Conservation (phyloP, 164 flowering plant species). For the Liriodendron chinense region DNA sequence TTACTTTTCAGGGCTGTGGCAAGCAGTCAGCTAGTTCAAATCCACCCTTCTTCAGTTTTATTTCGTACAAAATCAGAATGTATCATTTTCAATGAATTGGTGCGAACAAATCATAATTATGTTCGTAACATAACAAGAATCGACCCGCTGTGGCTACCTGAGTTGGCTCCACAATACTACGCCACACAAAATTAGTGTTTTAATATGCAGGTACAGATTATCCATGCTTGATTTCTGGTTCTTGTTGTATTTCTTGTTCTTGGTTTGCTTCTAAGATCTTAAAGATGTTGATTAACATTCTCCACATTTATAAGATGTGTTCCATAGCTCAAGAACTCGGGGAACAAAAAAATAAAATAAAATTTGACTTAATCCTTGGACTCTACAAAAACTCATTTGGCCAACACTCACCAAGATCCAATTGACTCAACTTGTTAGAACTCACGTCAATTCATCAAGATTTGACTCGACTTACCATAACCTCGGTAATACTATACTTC, state of each 20-base stretch:
- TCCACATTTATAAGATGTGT: too few relatives aligned
- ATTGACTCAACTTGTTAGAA: too few relatives aligned
- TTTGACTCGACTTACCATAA: too few relatives aligned
- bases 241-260: neutral
- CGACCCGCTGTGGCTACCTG: constrained; percentile 81
- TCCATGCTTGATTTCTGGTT: neutral
- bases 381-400: too few relatives aligned
- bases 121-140: constrained; percentile 73
- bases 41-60: constrained; percentile 85
- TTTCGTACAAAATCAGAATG: constrained; percentile 70
- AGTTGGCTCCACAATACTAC: constrained; percentile 81
- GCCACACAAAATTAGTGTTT: constrained; percentile 9
- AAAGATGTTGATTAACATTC: too few relatives aligned
- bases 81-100: constrained; percentile 75
- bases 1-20: constrained; percentile 61
- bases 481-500: too few relatives aligned
- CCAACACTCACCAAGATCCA: too few relatives aligned
- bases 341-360: too few relatives aligned
- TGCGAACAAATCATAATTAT: constrained; percentile 67
- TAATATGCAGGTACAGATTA: neutral
- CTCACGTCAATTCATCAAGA: too few relatives aligned
- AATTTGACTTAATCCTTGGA: too few relatives aligned
- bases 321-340: too few relatives aligned
- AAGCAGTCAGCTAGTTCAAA: constrained; percentile 65
- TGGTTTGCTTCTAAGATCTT: neutral